Evolutionary conservation across 108 stramenopile genomes (phyloP).

Genomic region (Pseudonitzschia multiseries): DNA sequence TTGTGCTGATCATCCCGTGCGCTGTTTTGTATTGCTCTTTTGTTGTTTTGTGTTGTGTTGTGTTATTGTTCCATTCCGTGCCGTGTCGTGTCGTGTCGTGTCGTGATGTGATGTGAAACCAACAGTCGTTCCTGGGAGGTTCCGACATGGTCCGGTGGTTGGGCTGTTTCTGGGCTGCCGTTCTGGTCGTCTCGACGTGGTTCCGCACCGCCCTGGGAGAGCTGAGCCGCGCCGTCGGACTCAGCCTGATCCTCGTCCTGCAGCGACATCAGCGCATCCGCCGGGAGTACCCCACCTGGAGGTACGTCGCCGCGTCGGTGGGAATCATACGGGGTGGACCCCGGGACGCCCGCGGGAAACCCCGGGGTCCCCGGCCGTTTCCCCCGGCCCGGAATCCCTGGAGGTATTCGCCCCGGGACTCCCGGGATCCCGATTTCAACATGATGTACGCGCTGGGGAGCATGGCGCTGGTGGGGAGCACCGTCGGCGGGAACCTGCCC

Average conservation of each 20-base stretch:
- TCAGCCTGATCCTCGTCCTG: constrained; percentile 59
- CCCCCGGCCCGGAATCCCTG: constrained; percentile 74
- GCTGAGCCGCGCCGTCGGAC: constrained; percentile 63
- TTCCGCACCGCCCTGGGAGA: constrained; percentile 79
- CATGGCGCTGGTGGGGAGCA: constrained; percentile 72
- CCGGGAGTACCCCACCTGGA: constrained; percentile 59
- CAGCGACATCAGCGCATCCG: constrained; percentile 59
- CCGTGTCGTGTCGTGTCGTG: no score
- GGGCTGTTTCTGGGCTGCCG: constrained; percentile 23
- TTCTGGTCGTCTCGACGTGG: constrained; percentile 46
- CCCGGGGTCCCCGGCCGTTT: constrained; percentile 40
- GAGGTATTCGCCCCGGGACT: constrained; percentile 44
- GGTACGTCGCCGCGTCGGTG: constrained; percentile 43
- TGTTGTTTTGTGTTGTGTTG: no score
- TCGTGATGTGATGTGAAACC: no score
- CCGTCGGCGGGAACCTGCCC: constrained; percentile 79
- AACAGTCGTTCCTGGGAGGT: constrained; percentile 31
- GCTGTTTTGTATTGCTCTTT: no score
- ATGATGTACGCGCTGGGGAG: constrained; percentile 68
- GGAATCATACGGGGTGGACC: constrained; percentile 25
- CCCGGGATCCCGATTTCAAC: constrained; percentile 70
- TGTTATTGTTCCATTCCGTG: no score
- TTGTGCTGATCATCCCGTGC: no score
- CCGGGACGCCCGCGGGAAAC: constrained; percentile 43
- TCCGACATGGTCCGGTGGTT: constrained; percentile 26